Conservation (phyloP, 202 grass and related monocot genomes). For the Zizania palustris region DNA sequence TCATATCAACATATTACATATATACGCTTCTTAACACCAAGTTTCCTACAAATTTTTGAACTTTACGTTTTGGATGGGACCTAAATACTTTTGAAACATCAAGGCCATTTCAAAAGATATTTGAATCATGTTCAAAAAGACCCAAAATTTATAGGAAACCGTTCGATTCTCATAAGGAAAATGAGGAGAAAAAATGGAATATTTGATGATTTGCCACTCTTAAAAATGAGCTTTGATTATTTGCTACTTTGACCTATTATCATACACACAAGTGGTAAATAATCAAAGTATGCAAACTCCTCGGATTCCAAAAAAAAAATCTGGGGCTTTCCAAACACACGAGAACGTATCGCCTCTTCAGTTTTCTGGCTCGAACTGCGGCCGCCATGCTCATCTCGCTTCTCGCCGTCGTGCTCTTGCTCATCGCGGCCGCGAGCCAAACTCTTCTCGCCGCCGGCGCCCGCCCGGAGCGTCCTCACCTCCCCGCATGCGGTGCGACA, state of each 20-base stretch:
- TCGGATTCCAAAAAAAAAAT: too few relatives aligned
- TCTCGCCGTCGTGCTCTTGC: constrained; percentile 1
- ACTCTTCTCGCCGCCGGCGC: neutral
- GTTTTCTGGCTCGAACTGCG: neutral
- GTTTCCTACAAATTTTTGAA: neutral
- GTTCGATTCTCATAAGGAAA: too few relatives aligned
- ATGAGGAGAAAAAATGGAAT: too few relatives aligned
- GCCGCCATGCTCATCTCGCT: neutral
- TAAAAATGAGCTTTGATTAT: too few relatives aligned
- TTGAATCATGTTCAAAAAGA: neutral
- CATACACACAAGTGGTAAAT: too few relatives aligned
- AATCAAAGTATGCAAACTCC: too few relatives aligned
- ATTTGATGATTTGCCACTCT: too few relatives aligned
- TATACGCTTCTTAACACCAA: neutral
- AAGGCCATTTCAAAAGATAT: neutral
- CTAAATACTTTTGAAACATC: neutral
- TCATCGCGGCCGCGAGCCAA: neutral
- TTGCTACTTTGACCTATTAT: too few relatives aligned
- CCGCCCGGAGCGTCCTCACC: constrained; percentile 32
- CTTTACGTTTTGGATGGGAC: neutral
- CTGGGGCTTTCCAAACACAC: too few relatives aligned
- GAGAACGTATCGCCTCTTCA: too few relatives aligned
- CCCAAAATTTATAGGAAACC: neutral
- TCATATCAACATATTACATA: neutral
- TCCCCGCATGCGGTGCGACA: constrained; percentile 11